A percentile compares a stretch with the other conserved stretches of the same genome.
Evolutionary conservation across 208 protist species (phyloP).

Genomic region (Wallacemonas rigidus): DNA sequence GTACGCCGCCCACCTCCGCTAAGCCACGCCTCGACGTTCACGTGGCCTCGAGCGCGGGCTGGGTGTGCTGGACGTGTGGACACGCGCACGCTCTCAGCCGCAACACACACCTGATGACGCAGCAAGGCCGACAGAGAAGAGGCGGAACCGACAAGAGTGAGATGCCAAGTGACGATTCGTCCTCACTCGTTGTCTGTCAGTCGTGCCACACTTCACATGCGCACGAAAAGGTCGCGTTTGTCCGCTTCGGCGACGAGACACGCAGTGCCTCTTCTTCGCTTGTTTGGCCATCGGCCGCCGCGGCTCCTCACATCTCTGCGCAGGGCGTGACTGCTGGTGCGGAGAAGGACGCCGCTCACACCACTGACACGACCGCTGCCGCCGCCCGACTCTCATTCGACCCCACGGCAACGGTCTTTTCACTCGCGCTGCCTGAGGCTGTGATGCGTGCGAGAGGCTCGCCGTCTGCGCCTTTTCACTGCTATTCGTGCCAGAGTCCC

Average conservation of each 20-base stretch:
- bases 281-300: neutral
- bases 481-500: neutral
- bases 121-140: neutral
- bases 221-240: neutral
- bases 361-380: neutral
- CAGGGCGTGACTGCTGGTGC: too few species aligned
- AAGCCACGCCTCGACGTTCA: neutral
- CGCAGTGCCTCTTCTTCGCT: neutral
- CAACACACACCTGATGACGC: neutral
- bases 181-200: neutral
- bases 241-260: neutral
- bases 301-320: neutral
- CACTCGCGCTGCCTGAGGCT: neutral
- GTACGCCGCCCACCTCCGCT: too few species aligned
- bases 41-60: neutral
- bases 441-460: neutral
- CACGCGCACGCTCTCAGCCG: neutral
- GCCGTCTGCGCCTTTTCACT: neutral
- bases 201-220: neutral
- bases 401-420: neutral
- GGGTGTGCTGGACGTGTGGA: conserved; percentile 7
- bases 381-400: neutral
- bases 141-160: too few species aligned
- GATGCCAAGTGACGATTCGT: too few species aligned
- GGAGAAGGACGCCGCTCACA: too few species aligned